phyloP scores from a whole-genome alignment of 495 filamentous ascomycete species.

The Penicillium robsamsonii region DNA sequence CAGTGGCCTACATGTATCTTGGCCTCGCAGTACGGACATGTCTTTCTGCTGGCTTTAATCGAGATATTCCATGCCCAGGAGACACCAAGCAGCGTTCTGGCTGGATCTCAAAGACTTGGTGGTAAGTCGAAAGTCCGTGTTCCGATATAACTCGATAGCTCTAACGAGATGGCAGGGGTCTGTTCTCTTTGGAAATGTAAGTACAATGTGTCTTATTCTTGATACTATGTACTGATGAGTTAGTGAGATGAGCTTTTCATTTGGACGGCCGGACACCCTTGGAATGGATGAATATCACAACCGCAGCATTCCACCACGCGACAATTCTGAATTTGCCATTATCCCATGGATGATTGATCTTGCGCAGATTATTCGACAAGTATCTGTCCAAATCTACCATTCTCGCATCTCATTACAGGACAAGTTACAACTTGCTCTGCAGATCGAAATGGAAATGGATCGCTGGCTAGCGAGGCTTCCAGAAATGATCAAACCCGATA shows the following conservation, averaged over 20 bases:
- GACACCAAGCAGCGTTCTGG: conserved; percentile 30
- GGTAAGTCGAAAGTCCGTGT: conserved; percentile 24
- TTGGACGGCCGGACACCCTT: conserved; percentile 42
- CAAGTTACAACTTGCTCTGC: conserved; percentile 36
- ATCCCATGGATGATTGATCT: conserved; percentile 47
- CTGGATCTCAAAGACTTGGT: conserved; percentile 47
- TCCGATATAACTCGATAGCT: neutral
- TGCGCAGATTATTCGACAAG: conserved; percentile 39
- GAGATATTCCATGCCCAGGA: conserved; percentile 34
- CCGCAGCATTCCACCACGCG: conserved; percentile 36
- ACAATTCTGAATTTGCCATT: conserved; percentile 41
- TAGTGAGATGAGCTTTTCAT: conserved; percentile 45
- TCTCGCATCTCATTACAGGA: conserved; percentile 39
- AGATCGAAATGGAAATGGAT: conserved; percentile 40
- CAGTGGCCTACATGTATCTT: conserved; percentile 49
- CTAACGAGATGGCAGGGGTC: conserved; percentile 26
- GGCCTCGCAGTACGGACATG: conserved; percentile 42
- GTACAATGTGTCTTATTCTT: neutral
- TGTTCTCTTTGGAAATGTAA: conserved; percentile 45
- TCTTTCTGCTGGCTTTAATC: conserved; percentile 42
- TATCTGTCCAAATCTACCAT: conserved; percentile 45
- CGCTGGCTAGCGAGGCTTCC: conserved; percentile 37
- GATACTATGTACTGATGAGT: neutral
- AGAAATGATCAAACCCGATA: conserved; percentile 36
- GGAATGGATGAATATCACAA: conserved; percentile 48